A percentile compares a stretch with the other conserved stretches of the same genome.
Evolutionary conservation across 2,329 filamentous ascomycete species (phyloP).

Genomic region (Phyllosticta citriasiana): DNA sequence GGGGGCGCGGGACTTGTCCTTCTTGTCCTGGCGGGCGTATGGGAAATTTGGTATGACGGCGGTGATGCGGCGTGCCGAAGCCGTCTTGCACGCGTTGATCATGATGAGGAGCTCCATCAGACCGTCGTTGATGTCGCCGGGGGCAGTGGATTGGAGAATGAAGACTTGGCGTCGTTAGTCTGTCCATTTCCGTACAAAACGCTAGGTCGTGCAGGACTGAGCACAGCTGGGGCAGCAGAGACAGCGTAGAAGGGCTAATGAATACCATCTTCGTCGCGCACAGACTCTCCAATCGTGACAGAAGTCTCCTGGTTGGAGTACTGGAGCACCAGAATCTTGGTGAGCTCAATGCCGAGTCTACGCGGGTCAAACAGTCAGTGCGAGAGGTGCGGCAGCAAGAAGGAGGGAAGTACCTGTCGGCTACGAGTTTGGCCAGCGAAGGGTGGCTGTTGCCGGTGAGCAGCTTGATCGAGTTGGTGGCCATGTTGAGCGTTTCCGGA

Average conservation of each 20-base stretch:
- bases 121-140: conserved; percentile 94
- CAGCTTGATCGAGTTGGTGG: conserved; percentile 64
- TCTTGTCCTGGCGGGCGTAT: conserved; percentile 95
- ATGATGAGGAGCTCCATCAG: conserved; percentile 98
- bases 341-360: conserved; percentile 67
- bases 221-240: conserved; percentile 16
- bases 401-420: conserved; percentile 44
- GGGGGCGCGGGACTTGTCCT: conserved; percentile 89
- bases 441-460: conserved; percentile 68
- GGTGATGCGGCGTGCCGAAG: conserved; percentile 81
- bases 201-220: conserved; percentile 23
- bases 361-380: conserved; percentile 15
- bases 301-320: conserved; percentile 83
- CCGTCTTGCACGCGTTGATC: conserved; percentile 88
- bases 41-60: conserved; percentile 94
- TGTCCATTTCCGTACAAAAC: not conserved
- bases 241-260: conserved; percentile 4
- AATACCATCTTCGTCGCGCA: conserved; percentile 85
- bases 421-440: conserved; percentile 58
- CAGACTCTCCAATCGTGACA: conserved; percentile 91
- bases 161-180: conserved; percentile 51
- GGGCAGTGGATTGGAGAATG: conserved; percentile 88
- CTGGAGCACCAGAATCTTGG: conserved; percentile 70
- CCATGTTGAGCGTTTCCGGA: conserved; percentile 37
- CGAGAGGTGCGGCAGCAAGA: not conserved